Evolutionary conservation across 441 rosid species (phyloP), one percentile per base, ranked within the genome.

Genomic region (Bruguiera hainesii): DNA sequence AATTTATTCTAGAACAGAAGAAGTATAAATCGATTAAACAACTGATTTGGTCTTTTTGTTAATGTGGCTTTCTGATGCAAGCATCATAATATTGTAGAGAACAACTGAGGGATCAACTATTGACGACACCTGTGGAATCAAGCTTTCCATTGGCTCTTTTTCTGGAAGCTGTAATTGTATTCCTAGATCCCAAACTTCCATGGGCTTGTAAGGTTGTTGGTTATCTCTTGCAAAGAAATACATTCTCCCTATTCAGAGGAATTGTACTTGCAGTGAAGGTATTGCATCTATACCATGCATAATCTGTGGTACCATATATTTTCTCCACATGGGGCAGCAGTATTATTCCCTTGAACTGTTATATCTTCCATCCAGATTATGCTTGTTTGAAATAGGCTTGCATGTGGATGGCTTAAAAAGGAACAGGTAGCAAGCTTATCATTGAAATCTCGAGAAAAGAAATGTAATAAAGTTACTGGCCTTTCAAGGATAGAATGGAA

Each of bases 181-280:
- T 96, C 78, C 78, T 90, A 70, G 92, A 90, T 81, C 84, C 90
- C 76, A 84, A 82, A 80, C 86, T 85, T 77, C 99, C 98, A 49
- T 93, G 98, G 98, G 89, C 78, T 70, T 96, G 96, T 80, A 85
- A 89, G 82, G 62, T 81, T 63, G 88, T 87, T 58, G 80, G 85
- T 71, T 79, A 85, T 78, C 96, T 96, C 59, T 75, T 81, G 73
- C 84, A 82, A 75, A 82, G 80, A 77, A 84, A 86, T 50, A 74
- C 77, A 42, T 88, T 88, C 65, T 65, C 80, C 62, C 77, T 86
- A 68, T 82, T 85, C 63, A 80, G 98, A 76, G 96, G 86, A 67
- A 84, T 93, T 59, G 76, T 87, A 81, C 75, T 79, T 67, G 79
- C 74, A 37, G 87, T 72, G 10, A 85, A 83, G 96, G 99, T 96